Conservation (phyloP, 345 rosid genomes). For the Stellera chamaejasme region DNA sequence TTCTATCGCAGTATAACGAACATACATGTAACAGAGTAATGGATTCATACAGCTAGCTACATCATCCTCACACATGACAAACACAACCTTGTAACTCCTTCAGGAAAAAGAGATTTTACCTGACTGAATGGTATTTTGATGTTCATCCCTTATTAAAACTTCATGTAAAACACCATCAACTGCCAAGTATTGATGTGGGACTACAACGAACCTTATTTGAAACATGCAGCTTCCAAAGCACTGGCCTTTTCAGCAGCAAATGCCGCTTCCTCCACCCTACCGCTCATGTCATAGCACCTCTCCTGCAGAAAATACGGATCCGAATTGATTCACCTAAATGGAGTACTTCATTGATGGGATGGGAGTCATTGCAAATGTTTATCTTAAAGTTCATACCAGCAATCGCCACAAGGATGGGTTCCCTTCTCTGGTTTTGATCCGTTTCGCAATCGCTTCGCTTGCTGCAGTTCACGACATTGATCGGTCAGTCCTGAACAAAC, state of each 20-base stretch:
- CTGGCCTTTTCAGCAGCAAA: constrained; percentile 43
- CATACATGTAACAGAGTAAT: too few species aligned
- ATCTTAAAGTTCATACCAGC: constrained; percentile 33
- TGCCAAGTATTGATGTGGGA: too few species aligned
- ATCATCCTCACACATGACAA: too few species aligned
- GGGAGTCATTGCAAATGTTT: constrained; percentile 1
- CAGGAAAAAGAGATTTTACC: too few species aligned
- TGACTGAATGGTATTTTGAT: too few species aligned
- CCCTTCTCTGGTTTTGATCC: constrained; percentile 55
- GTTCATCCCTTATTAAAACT: too few species aligned
- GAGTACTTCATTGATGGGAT: background rate
- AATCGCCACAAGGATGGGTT: constrained; percentile 77
- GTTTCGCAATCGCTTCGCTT: constrained; percentile 44
- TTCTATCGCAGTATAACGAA: too few species aligned
- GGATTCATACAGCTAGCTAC: too few species aligned
- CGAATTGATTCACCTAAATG: background rate
- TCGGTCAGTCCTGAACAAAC: constrained; percentile 9
- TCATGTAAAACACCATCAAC: too few species aligned
- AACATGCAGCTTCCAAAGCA: constrained; percentile 52
- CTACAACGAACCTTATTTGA: constrained; percentile 11
- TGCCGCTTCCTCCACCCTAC: constrained; percentile 34
- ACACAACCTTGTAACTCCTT: too few species aligned
- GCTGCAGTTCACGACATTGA: constrained; percentile 27
- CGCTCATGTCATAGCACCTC: constrained; percentile 40
- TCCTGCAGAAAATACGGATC: constrained; percentile 36